phyloP scores from a whole-genome alignment of 352 stramenopile species.

The Vaucheria bursata region DNA sequence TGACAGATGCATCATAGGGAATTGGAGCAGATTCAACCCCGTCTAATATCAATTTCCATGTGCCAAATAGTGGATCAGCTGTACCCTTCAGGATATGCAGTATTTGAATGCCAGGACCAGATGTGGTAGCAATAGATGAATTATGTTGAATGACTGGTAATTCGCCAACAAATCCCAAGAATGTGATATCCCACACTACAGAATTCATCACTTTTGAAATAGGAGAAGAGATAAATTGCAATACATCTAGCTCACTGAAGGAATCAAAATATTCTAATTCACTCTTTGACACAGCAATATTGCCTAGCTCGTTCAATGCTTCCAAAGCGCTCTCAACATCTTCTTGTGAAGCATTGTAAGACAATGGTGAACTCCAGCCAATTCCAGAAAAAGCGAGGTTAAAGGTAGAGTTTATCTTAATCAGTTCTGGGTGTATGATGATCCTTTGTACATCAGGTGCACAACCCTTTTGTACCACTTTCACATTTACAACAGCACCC shows the following conservation, averaged over 20 bases:
- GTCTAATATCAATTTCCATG: conserved; percentile 14
- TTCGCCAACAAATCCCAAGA: background rate
- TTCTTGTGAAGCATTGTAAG: background rate
- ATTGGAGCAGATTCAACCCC: background rate
- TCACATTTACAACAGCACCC: background rate
- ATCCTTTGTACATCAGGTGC: background rate
- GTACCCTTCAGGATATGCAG: conserved; percentile 17
- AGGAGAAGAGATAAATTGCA: too few relatives aligned
- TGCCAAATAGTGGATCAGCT: conserved; percentile 13
- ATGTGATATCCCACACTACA: conserved; percentile 1
- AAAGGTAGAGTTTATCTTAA: background rate
- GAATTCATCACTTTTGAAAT: too few relatives aligned
- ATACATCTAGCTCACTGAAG: too few relatives aligned
- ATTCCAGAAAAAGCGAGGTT: background rate
- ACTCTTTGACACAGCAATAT: background rate
- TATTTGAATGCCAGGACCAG: conserved; percentile 13
- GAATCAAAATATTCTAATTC: too few relatives aligned
- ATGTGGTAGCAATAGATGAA: background rate
- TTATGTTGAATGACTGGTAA: background rate
- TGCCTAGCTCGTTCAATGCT: background rate
- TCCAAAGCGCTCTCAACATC: background rate
- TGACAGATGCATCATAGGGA: conserved; percentile 11
- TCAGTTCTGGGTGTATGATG: background rate
- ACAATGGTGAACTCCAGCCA: background rate
- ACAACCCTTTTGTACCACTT: background rate